Conservation (phyloP, 169 alveolate species). For the Cryptosporidium parvum region DNA sequence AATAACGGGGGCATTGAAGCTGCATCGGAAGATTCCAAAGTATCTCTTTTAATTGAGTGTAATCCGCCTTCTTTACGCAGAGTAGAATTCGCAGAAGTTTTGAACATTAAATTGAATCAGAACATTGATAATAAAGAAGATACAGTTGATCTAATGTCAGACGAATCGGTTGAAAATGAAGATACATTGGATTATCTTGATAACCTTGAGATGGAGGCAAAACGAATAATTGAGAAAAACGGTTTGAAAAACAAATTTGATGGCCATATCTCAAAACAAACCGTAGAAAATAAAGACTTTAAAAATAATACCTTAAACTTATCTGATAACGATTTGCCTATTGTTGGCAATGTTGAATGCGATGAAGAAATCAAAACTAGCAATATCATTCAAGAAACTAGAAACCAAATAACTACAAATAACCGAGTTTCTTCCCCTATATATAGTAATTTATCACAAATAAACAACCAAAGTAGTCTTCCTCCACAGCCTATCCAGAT, state of each 20-base stretch:
- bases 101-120: constrained; percentile 28
- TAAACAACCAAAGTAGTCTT: constrained; percentile 6
- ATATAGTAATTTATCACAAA: constrained; percentile 1
- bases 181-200: constrained; percentile 36
- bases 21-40: constrained; percentile 27
- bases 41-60: constrained; percentile 36
- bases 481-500: constrained; percentile 73
- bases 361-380: constrained; percentile 35
- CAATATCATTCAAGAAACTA: neutral
- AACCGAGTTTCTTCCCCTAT: constrained; percentile 23
- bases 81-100: constrained; percentile 56
- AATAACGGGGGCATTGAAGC: constrained; percentile 14
- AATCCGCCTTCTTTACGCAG: constrained; percentile 59
- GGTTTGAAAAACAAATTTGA: constrained; percentile 35
- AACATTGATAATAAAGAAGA: constrained; percentile 33
- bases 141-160: constrained; percentile 54
- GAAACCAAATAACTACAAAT: neutral
- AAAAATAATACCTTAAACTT: neutral
- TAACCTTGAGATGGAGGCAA: constrained; percentile 47
- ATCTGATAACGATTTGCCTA: neutral
- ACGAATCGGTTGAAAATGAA: constrained; percentile 45
- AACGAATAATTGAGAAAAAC: constrained; percentile 29
- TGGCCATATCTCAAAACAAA: neutral
- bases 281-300: constrained; percentile 10
- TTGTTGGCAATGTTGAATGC: neutral